phyloP scores from a whole-genome alignment of 176 grass and related monocot genomes.

The Eragrostis nindensis region DNA sequence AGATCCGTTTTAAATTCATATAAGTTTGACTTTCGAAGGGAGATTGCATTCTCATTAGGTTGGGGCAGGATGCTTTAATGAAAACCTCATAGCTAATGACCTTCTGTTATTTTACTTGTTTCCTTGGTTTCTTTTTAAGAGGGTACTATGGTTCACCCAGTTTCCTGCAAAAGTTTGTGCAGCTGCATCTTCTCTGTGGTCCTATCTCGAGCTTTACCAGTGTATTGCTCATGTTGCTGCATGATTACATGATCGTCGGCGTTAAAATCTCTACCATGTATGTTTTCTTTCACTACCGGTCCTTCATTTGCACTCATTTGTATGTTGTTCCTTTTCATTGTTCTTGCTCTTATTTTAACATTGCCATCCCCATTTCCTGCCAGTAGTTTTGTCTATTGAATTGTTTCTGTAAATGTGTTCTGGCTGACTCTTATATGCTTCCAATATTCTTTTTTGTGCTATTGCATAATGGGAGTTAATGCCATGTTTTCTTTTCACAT shows the following conservation, averaged over 20 bases:
- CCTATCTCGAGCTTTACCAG: not conserved
- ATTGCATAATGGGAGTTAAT: not conserved
- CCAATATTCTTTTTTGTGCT: not conserved
- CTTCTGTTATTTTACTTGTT: conserved; percentile 19
- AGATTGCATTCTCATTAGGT: conserved; percentile 24
- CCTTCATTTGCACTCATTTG: conserved; percentile 18
- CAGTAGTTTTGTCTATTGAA: conserved; percentile 3
- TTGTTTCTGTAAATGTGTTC: conserved; percentile 21
- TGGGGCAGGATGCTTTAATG: conserved; percentile 21
- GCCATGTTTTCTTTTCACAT: conserved; percentile 2
- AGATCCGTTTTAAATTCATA: conserved; percentile 29
- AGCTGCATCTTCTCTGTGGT: not conserved
- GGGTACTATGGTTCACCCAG: conserved; percentile 30
- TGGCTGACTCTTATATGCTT: conserved; percentile 7
- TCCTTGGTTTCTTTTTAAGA: conserved; percentile 38
- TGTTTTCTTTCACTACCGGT: conserved; percentile 11
- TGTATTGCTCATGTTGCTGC: conserved; percentile 3
- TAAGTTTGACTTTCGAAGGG: conserved; percentile 36
- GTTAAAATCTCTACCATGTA: conserved; percentile 11
- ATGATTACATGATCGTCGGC: conserved; percentile 15
- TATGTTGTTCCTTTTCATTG: not conserved
- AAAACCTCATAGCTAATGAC: not conserved
- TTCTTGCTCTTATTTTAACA: conserved; percentile 19
- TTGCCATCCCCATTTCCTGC: conserved; percentile 19
- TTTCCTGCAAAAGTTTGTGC: conserved; percentile 23